Percentiles rank a stretch among this genome's conserved stretches.
phyloP scores from a whole-genome alignment of 345 rosid species.

The Lepidium didymum region DNA sequence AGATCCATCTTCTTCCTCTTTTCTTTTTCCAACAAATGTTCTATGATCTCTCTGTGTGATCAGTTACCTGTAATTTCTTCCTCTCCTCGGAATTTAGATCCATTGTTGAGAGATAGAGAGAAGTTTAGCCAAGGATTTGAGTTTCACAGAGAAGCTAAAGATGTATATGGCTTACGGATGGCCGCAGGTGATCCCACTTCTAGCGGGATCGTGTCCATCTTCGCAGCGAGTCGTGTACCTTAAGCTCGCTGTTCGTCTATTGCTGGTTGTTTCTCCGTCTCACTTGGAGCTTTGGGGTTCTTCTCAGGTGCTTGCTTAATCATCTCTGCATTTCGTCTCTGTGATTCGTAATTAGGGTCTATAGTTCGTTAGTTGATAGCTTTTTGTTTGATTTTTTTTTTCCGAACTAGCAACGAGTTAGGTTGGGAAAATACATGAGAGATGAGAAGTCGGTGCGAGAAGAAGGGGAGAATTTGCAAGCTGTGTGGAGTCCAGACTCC shows the following conservation, averaged over 20 bases:
- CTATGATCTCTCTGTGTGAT: conserved; percentile 19
- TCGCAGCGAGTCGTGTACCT: conserved; percentile 70
- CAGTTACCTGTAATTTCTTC: neutral
- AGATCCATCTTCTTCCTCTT: conserved; percentile 2
- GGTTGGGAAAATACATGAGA: conserved; percentile 82
- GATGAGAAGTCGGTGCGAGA: conserved; percentile 59
- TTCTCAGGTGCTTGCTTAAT: conserved; percentile 49
- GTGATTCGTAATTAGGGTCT: conserved; percentile 6
- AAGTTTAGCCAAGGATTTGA: neutral
- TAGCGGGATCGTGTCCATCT: conserved; percentile 54
- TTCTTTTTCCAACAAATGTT: conserved; percentile 8
- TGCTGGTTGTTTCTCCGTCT: conserved; percentile 74
- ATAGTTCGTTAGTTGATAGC: neutral
- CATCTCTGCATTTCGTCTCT: conserved; percentile 6
- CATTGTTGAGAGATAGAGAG: conserved; percentile 2
- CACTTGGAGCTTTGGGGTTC: conserved; percentile 91
- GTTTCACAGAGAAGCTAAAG: conserved; percentile 17
- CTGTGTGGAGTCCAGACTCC: conserved; percentile 88
- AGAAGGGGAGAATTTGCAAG: conserved; percentile 84
- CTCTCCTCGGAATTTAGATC: conserved; percentile 26
- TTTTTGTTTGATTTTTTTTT: neutral
- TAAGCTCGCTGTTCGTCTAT: conserved; percentile 51
- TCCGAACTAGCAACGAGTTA: conserved; percentile 63
- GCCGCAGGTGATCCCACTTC: conserved; percentile 94
- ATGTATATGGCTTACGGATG: conserved; percentile 99